Evolutionary conservation across 495 filamentous ascomycete species (phyloP), one percentile per base, ranked within the genome.

Genomic region (Pyronema domesticum): DNA sequence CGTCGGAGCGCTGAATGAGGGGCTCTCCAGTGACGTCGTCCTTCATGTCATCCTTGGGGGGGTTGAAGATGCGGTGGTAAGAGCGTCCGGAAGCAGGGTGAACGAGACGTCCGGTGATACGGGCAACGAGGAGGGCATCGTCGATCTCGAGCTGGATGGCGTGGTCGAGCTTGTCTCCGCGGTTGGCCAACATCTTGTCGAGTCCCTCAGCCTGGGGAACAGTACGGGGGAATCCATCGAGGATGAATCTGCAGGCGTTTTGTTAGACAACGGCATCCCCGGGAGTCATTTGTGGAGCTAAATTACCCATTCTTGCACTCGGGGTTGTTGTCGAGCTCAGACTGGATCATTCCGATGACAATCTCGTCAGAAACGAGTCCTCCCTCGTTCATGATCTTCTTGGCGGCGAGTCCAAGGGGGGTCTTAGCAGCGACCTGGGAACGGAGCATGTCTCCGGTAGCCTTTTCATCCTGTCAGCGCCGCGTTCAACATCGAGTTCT

Each of bases 351-450:
- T 69, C 87, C 84, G 67, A 99, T 80, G 77, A 99, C 88, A 67
- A 99, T 99, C 68, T 96, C 93, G 67, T 99, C 91, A 70, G 86
- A 94, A 65, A 99, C 91, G 54, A 99, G 78, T 54, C 88, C 91
- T 62, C 91, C 91, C 66, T 88, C 81, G 64, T 99, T 89, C 91
- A 99, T 99, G 71, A 99, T 99, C 81, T 99, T 99, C 82, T 99
- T 99, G 55, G 91, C 91, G 73, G 95, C 87, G 68, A 82, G 80
- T 56, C 91, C 91, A 58, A 99, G 79, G 17, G 83, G 71, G 46
- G 93, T 99, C 79, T 95, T 95, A 76, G 93, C 94, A 57, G 91
- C 84, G 68, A 99, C 93, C 70, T 99, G 91, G 58, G 88, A 91
- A 56, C 91, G 86, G 66, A 99, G 80, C 91, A 99, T 99, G 71